Base-by-base conservation (phyloP, 176 grass and related monocot species). In the Canna indica region DNA sequence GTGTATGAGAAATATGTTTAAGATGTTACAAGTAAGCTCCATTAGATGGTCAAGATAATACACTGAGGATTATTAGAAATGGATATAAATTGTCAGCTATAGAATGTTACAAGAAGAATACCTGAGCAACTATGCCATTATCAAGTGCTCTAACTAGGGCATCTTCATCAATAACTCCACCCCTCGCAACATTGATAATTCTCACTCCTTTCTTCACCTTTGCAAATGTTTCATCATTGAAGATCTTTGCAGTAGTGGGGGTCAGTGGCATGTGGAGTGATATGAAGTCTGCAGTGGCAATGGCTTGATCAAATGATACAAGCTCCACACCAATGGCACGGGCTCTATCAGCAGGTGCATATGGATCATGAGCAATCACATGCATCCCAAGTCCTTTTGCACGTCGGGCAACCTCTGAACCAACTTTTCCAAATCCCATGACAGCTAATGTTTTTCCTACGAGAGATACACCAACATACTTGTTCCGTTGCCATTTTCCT, bases 291-390 rank as follows among this genome's bases (percentile, higher is more conserved):
- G 68, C 68, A 50, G 41, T 50, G 16, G 45, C 20, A 15, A 70
- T 50, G 27, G 68, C 68, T 50, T 70, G 44, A 47, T 70, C 68
- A 50, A 70, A 70, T 47, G 68, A 70, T 18, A 70, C 68, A 70
- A 70, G 68, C 39, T 70, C 68, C 16, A 52, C 68, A 3, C 68
- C 68, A 11, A 70, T 39, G 22, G 68, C 68, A 32, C 45, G 68
- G 41, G 68, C 68, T 70, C 44, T 50, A 48, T 70, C 68, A 48
- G 68, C 68, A 31, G 68, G 68, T 29, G 68, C 68, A 17, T 70
- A 70, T 31, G 68, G 68, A 50, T 70, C 68, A 31, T 70, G 68
- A 50, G 68, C 68, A 70, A 70, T 50, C 27, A 70, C 68, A 70
- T 70, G 44, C 68, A 70, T 70, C 18, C 68, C 68, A 28, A 70